Evolutionary conservation across 2,329 filamentous ascomycete species (phyloP), one percentile per base, ranked within the genome.

Genomic region (Fusarium pilosicola): DNA sequence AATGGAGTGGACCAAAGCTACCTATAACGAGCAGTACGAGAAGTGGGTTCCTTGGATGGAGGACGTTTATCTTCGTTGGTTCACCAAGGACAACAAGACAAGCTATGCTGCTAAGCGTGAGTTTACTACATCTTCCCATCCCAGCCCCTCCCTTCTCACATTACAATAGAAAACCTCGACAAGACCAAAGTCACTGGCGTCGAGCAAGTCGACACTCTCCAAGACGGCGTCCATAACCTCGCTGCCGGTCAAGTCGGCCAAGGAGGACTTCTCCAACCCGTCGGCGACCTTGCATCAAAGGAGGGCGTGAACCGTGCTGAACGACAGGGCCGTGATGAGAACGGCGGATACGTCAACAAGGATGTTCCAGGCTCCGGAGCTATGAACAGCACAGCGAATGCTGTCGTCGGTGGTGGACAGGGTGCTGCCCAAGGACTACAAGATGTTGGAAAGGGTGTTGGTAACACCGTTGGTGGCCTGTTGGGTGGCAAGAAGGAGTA

Each of bases 11-110:
- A 81, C 87, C 68, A 89, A 87, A 79, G 82, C 90, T 64, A 89
- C 88, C 57, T 94, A 94, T 85, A 91, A 93, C 83, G 83, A 88
- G 62, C 90, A 94, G 81, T 94, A 94, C 82, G 91, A 94, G 79
- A 87, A 83, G 77, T 94, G 92, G 92, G 88, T 93, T 80, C 92
- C 92, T 2, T 94, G 92, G 92, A 84, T 94, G 64, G 92, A 94
- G 81, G 92, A 94, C 80, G 81, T 90, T 67, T 93, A 93, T 80
- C 86, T 94, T 34, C 86, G 87, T 59, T 94, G 89, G 86, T 94
- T 94, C 81, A 93, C 91, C 77, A 92, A 91, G 71, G 91, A 94
- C 79, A 94, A 94, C 86, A 94, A 94, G 83, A 88, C 91, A 10
- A 91, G 88, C 79, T 94, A 94, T 77, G 85, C 89, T 11, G 87